phyloP scores from a whole-genome alignment of 345 rosid genomes.

The Sonneratia alba region DNA sequence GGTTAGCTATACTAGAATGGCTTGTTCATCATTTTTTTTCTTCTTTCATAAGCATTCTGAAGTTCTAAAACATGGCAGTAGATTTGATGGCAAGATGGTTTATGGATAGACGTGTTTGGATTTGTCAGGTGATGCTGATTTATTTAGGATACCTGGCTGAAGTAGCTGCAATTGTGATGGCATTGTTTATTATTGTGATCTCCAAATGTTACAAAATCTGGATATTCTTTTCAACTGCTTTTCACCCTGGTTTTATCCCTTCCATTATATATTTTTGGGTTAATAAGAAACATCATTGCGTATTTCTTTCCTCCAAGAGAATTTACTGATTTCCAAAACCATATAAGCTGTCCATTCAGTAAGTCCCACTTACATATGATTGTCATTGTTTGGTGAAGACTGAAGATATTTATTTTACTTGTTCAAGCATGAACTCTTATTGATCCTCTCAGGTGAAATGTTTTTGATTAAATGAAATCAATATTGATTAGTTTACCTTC shows the following conservation, averaged over 20 bases:
- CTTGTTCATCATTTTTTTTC: background rate
- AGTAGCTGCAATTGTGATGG: background rate
- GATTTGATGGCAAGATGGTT: background rate
- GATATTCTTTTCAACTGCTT: background rate
- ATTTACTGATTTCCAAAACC: background rate
- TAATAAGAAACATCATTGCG: background rate
- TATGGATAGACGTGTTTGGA: background rate
- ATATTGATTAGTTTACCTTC: background rate
- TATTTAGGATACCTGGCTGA: background rate
- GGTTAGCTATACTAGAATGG: slow-evolving; percentile 34
- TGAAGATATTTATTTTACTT: background rate
- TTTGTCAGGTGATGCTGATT: background rate
- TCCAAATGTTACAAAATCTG: background rate
- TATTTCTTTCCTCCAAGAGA: background rate
- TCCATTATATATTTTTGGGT: background rate
- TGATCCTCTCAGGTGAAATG: background rate
- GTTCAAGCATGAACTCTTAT: background rate
- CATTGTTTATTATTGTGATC: background rate
- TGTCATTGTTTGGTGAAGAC: background rate
- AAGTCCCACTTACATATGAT: background rate
- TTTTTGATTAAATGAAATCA: background rate
- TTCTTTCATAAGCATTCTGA: background rate
- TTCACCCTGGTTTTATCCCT: background rate
- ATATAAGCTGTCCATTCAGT: background rate
- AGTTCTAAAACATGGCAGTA: background rate